A percentile compares a stretch with the other conserved stretches of the same genome.
These are phyloP conservation scores for Penicillium cinerascens DNA, from an alignment of 495 filamentous ascomycete species.

Conservation along the genomic window DNA sequence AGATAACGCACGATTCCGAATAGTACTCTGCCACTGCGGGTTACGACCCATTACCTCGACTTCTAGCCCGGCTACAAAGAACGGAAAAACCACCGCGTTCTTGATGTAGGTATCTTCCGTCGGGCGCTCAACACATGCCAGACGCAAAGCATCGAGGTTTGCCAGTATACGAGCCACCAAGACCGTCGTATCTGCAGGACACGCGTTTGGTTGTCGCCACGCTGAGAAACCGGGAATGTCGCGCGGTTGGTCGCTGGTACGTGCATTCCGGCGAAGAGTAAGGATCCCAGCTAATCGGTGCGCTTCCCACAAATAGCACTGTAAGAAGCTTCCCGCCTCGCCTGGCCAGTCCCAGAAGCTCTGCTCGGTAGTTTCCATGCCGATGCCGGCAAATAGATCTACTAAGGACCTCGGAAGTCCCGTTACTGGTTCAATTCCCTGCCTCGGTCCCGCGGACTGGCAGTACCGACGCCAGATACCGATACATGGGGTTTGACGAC, in stretches of 20 bases:
- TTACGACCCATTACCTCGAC: slow-evolving; percentile 16
- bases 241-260: neutral
- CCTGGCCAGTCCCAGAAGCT: slow-evolving; percentile 38
- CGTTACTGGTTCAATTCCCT: slow-evolving; percentile 30
- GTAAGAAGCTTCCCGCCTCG: slow-evolving; percentile 24
- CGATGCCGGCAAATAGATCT: slow-evolving; percentile 32
- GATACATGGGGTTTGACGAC: slow-evolving; percentile 25
- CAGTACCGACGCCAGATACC: slow-evolving; percentile 34
- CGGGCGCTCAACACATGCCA: slow-evolving; percentile 20
- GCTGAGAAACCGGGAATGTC: neutral
- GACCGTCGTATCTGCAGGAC: slow-evolving; percentile 16
- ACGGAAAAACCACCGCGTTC: slow-evolving; percentile 31
- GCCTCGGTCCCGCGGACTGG: slow-evolving; percentile 9
- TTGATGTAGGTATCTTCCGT: slow-evolving; percentile 20
- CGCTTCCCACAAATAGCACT: slow-evolving; percentile 37
- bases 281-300: slow-evolving; percentile 34
- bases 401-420: slow-evolving; percentile 31
- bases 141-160: slow-evolving; percentile 29
- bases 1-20: slow-evolving; percentile 9
- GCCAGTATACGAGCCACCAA: slow-evolving; percentile 30
- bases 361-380: slow-evolving; percentile 24
- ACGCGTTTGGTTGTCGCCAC: slow-evolving; percentile 8
- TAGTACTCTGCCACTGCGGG: slow-evolving; percentile 16
- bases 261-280: slow-evolving; percentile 12
- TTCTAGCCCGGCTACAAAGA: slow-evolving; percentile 27